Evolutionary conservation across 2,329 filamentous ascomycete species (phyloP).

Genomic region (Pseudogymnoascus sp.): DNA sequence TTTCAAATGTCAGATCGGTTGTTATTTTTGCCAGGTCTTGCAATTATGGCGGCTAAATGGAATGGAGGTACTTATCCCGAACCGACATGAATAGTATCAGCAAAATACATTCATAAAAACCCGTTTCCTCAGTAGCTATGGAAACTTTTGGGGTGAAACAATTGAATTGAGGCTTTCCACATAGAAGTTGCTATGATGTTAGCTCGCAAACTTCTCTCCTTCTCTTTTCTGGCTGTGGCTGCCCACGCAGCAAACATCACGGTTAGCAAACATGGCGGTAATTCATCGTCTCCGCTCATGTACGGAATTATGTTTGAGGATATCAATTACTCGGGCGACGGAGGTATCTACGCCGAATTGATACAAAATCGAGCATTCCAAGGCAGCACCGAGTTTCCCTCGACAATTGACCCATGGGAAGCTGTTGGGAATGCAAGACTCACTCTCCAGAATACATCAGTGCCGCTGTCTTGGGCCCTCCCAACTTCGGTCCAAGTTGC

Average conservation of each 20-base stretch:
- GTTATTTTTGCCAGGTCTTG: neutral
- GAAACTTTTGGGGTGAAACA: neutral
- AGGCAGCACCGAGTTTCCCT: conserved; percentile 36
- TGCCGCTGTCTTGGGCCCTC: conserved; percentile 22
- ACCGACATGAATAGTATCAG: neutral
- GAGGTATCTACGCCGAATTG: conserved; percentile 54
- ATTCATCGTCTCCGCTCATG: conserved; percentile 22
- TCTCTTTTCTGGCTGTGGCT: neutral
- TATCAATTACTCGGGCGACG: conserved; percentile 28
- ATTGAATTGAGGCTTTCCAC: neutral
- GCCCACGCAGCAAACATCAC: conserved; percentile 22
- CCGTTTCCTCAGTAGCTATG: neutral
- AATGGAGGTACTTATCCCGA: neutral
- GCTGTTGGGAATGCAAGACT: conserved; percentile 20
- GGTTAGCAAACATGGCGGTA: conserved; percentile 24
- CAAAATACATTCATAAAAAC: neutral
- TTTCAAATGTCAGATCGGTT: neutral
- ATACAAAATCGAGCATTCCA: conserved; percentile 67
- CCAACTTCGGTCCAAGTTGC: conserved; percentile 23
- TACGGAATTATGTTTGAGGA: conserved; percentile 30
- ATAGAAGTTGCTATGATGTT: neutral
- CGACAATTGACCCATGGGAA: conserved; percentile 34
- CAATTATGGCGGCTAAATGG: neutral
- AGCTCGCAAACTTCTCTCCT: neutral
- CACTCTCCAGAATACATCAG: conserved; percentile 28